Base-by-base conservation (phyloP, 768 basidiomycete species). In the Suillus bovinus region DNA sequence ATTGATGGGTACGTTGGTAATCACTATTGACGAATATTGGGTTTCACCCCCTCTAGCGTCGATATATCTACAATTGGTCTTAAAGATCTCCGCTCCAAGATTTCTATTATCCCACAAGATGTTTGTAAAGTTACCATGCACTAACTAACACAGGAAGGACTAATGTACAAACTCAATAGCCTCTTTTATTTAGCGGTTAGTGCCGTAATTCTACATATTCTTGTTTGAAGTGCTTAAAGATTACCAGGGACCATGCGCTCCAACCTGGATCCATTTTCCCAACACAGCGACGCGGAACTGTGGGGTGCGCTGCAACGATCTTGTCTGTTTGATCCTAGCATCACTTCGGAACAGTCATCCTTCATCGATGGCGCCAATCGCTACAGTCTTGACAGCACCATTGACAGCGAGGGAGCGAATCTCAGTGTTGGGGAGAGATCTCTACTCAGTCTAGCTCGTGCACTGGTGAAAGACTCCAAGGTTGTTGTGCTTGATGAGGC, bases 231-330 rank as follows among this genome's bases (percentile, higher is more conserved):
- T 64, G 78, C 31, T 46, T 13, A 36, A 59, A 42, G 77, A 77
- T 20, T 64, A 73, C 24, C 68, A 86, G 91, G 90, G 53, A 92
- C 90, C 0, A 72, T 95, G 17, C 82, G 93, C 46, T 83, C 84
- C 46, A 96, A 97, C 70, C 84, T 96, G 13, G 94, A 96, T 73
- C 94, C 94, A 0, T 94, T 95, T 77, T 85, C 83, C 53, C 73
- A 82, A 38, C 85, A 90, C 66, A 89, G 89, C 66, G 94, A 95
- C 72, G 86, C 84, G 16, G 80, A 82, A 24, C 80, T 96, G 11
- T 93, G 91, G 88, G 93, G 94, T 69, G 92, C 94, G 1, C 77
- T 95, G 58, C 86, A 84, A 68, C 86, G 92, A 33, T 84, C 93
- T 1, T 89, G 92, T 74, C 82, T 96, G 9, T 85, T 92, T 42